phyloP scores from a whole-genome alignment of 2,329 filamentous ascomycete genomes.

The Pseudogymnoascus sp. region DNA sequence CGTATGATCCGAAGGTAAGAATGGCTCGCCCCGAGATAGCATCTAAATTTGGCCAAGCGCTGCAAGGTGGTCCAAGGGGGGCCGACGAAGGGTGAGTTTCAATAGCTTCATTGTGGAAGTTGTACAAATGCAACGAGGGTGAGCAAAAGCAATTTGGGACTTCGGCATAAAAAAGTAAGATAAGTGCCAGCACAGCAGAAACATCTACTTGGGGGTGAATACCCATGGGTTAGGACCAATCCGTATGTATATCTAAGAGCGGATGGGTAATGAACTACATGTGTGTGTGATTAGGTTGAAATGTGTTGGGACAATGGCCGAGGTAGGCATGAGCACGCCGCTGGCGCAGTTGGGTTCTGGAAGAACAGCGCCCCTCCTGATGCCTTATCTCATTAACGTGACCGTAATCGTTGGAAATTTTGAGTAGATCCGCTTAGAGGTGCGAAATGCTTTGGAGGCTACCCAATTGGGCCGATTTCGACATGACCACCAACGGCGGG shows the following conservation, averaged over 20 bases:
- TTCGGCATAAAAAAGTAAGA: not conserved
- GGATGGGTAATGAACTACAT: not conserved
- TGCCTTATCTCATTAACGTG: slow-evolving; percentile 1
- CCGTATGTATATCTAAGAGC: not conserved
- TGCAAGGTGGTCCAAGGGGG: not conserved
- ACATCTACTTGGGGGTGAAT: not conserved
- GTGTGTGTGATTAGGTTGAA: slow-evolving; percentile 6
- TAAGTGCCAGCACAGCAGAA: not conserved
- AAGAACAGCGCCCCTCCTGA: not conserved
- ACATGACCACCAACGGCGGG: not conserved
- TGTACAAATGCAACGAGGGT: not conserved
- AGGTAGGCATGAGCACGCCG: not conserved
- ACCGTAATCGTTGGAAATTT: not conserved
- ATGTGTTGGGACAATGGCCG: not conserved
- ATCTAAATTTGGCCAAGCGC: slow-evolving; percentile 5
- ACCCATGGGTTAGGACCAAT: not conserved
- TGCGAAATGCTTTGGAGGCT: not conserved
- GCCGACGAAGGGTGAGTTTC: not conserved
- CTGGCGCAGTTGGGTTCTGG: slow-evolving; percentile 5
- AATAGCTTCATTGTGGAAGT: not conserved
- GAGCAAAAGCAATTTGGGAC: slow-evolving; percentile 2
- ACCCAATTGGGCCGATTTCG: not conserved
- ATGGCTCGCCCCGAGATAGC: not conserved
- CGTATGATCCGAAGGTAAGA: not conserved
- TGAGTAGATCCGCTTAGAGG: slow-evolving; percentile 2